Percentiles rank a stretch among this genome's conserved stretches.
Evolutionary conservation across 805 yeast genomes (phyloP).

Genomic region (Cyberlindnera petersonii): DNA sequence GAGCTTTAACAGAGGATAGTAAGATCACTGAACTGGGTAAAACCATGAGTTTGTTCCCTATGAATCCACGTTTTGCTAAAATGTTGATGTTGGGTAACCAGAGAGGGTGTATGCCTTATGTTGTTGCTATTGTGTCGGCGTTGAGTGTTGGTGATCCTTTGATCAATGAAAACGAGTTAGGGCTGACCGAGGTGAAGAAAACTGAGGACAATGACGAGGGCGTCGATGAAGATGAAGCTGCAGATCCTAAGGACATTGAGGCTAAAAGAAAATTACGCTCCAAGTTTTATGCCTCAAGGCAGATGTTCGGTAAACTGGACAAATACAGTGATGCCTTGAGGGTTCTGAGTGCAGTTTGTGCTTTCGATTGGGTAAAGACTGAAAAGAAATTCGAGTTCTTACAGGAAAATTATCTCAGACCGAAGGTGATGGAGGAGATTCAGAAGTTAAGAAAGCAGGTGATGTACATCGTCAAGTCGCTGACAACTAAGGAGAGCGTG

Average conservation of each 20-base stretch:
- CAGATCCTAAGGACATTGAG: constrained; percentile 34
- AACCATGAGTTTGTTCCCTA: constrained; percentile 86
- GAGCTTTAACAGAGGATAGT: constrained; percentile 61
- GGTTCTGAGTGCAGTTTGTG: constrained; percentile 79
- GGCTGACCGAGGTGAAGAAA: constrained; percentile 35
- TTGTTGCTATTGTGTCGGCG: constrained; percentile 90
- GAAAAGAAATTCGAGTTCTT: constrained; percentile 47
- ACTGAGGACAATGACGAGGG: constrained; percentile 29
- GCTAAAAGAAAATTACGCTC: constrained; percentile 40
- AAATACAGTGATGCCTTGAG: constrained; percentile 70
- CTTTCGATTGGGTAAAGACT: constrained; percentile 68
- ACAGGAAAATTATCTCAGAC: constrained; percentile 61
- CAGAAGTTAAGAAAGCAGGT: constrained; percentile 76
- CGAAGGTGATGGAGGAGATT: constrained; percentile 83
- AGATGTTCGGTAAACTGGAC: constrained; percentile 64
- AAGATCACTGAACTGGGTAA: constrained; percentile 73
- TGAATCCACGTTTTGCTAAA: constrained; percentile 90
- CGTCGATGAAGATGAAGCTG: constrained; percentile 30
- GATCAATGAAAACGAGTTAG: constrained; percentile 68
- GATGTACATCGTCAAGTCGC: constrained; percentile 64
- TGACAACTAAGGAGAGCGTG: constrained; percentile 56
- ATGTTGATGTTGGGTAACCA: constrained; percentile 88
- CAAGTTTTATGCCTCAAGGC: constrained; percentile 55
- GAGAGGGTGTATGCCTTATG: constrained; percentile 75
- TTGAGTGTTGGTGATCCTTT: constrained; percentile 93